Evolutionary conservation across 345 rosid species (phyloP), one percentile per base, ranked within the genome.

Genomic region (Gossypium turneri): DNA sequence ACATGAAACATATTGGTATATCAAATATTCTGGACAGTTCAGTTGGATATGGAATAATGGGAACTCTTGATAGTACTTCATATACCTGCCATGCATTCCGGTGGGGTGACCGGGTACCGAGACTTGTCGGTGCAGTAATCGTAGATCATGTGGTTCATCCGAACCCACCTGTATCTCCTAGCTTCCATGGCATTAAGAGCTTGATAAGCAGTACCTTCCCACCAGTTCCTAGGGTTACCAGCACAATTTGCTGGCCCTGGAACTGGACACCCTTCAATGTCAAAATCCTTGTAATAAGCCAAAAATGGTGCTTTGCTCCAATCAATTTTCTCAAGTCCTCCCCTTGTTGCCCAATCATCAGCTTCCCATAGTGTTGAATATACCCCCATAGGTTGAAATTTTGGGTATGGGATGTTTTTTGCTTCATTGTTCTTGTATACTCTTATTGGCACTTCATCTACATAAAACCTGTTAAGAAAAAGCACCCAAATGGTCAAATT

Each of bases 321-420:
- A 79, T 92, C 75, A 55, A 91, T 94, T 73, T 94, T 94, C 84
- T 92, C 97, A 4, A 91, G 81, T 11, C 98, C 98, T 0, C 98
- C 98, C 78, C 98, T 91, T 51, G 98, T 94, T 38, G 98, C 98
- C 98, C 98, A 94, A 56, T 94, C 87, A 79, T 94, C 98, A 1
- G 98, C 98, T 79, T 94, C 95, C 98, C 98, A 94, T 68, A 94
- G 77, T 8, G 98, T 94, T 50, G 98, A 94, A 81, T 86, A 92
- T 4, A 94, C 83, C 7, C 93, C 90, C 97, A 94, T 94, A 0
- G 97, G 89, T 81, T 94, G 98, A 70, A 70, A 55, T 55, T 61
- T 92, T 9, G 98, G 98, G 79, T 63, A 94, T 2, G 92, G 84
- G 63, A 87, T 72, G 50, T 92, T 85, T 73, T 34, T 90, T 13